A percentile compares a stretch with the other conserved stretches of the same genome.
Evolutionary conservation across 257 asterid species (phyloP).

Genomic region (Dorcoceras hygrometricum): DNA sequence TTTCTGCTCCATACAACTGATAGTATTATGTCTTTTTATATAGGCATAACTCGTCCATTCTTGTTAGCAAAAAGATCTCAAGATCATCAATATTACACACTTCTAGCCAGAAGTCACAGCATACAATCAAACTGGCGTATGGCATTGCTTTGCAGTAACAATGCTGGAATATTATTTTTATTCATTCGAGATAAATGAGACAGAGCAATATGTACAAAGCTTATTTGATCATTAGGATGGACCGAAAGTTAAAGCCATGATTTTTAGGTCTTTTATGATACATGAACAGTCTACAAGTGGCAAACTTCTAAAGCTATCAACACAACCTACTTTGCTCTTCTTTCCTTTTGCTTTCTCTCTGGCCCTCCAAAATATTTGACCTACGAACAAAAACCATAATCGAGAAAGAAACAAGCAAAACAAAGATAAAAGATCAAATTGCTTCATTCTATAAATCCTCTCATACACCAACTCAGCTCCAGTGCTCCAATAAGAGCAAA

Average conservation of each 20-base stretch:
- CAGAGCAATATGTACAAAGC: too few relatives aligned
- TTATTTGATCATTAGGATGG: too few relatives aligned
- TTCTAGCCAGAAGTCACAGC: not conserved
- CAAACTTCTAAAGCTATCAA: not conserved
- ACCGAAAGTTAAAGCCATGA: not conserved
- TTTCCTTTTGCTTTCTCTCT: not conserved
- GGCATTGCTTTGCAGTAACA: too few relatives aligned
- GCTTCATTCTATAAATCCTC: not conserved
- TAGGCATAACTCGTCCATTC: not conserved
- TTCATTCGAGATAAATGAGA: too few relatives aligned
- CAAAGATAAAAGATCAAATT: not conserved
- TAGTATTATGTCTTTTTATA: not conserved
- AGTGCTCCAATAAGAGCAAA: not conserved
- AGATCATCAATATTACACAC: not conserved
- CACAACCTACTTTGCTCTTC: not conserved
- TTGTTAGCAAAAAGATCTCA: not conserved
- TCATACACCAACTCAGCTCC: not conserved
- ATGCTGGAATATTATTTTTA: too few relatives aligned
- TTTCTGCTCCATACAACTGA: slow-evolving; percentile 3
- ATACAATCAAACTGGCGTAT: not conserved
- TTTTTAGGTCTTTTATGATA: not conserved
- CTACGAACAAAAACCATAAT: not conserved
- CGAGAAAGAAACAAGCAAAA: not conserved
- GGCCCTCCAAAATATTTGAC: not conserved
- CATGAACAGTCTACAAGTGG: not conserved